Evolutionary conservation across 345 rosid species (phyloP).

Genomic region (Angophora floribunda): DNA sequence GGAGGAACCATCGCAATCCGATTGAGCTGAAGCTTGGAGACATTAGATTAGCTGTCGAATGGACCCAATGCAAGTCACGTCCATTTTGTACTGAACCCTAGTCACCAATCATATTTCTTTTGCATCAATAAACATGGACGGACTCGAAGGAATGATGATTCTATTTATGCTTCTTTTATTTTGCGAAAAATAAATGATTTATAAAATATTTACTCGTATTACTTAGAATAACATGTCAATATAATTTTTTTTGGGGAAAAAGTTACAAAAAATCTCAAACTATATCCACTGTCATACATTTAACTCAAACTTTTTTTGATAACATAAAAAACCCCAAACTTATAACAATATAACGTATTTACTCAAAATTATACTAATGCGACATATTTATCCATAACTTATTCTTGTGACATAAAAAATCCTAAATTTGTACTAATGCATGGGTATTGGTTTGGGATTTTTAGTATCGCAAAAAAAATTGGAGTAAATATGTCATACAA

Average conservation of each 20-base stretch:
- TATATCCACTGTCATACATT: background rate
- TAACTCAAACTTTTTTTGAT: too few species aligned
- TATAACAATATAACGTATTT: rapidly evolving
- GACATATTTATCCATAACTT: too few species aligned
- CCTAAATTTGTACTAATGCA: too few species aligned
- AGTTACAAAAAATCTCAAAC: too few species aligned
- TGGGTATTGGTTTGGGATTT: background rate
- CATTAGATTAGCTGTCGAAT: background rate
- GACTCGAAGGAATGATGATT: background rate
- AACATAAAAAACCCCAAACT: background rate
- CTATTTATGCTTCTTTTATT: background rate
- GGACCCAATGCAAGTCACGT: background rate
- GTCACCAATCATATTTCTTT: background rate
- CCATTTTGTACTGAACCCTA: background rate
- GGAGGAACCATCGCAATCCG: background rate
- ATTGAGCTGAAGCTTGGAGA: background rate
- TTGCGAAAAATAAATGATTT: rapidly evolving
- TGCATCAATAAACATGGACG: background rate
- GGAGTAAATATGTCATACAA: background rate
- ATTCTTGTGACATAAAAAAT: too few species aligned
- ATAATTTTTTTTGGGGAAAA: background rate
- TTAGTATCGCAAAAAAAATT: too few species aligned
- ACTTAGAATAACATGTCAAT: background rate
- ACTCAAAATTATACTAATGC: too few species aligned
- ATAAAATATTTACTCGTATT: background rate